Conservation (phyloP, 1,139 yeast genomes). For the Zygosaccharomyces pseudobailii region DNA sequence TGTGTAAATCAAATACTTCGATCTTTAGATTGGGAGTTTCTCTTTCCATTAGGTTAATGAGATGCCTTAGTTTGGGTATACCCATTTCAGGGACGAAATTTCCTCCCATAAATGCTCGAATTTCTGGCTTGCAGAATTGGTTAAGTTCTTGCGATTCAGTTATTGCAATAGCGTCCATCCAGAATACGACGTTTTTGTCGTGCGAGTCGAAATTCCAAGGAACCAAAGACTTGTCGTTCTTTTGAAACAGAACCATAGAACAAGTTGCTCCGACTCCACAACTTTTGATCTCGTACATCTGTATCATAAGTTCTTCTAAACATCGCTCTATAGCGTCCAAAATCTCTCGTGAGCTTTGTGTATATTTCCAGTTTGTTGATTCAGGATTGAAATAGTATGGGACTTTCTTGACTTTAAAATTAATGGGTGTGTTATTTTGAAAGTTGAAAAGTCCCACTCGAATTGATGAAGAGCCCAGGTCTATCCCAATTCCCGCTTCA, state of each 20-base stretch:
- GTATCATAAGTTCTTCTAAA: conserved; percentile 16
- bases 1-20: conserved; percentile 47
- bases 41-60: conserved; percentile 28
- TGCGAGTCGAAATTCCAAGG: conserved; percentile 26
- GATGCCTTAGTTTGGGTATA: conserved; percentile 45
- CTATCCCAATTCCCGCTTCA: conserved; percentile 42
- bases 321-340: conserved; percentile 27
- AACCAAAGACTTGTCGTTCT: conserved; percentile 9
- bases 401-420: conserved; percentile 24
- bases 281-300: conserved; percentile 10
- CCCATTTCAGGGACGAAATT: conserved; percentile 53
- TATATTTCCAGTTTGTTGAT: conserved; percentile 27
- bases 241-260: conserved; percentile 44
- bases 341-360: conserved; percentile 46
- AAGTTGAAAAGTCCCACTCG: conserved; percentile 30
- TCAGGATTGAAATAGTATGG: conserved; percentile 18
- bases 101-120: conserved; percentile 40
- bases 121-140: conserved; percentile 15
- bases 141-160: conserved; percentile 38
- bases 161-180: conserved; percentile 55
- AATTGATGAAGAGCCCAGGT: conserved; percentile 52
- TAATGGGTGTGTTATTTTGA: conserved; percentile 17
- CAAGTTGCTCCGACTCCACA: conserved; percentile 48
- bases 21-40: conserved; percentile 1
- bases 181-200: conserved; percentile 45